Evolutionary conservation across 441 rosid genomes (phyloP).

Genomic region (Biscutella laevigata): DNA sequence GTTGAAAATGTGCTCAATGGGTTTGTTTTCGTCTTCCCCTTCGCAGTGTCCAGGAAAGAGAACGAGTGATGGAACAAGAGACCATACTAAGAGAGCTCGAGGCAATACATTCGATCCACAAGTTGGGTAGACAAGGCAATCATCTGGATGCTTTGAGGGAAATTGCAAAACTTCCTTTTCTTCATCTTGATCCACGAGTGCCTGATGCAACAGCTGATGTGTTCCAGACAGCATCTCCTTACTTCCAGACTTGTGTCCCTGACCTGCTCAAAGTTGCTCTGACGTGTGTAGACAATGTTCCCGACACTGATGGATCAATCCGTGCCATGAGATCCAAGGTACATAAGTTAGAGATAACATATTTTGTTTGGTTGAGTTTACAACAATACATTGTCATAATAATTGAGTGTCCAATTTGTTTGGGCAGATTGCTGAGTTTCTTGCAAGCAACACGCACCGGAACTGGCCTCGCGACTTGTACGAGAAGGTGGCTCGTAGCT

Average conservation of each 20-base stretch:
- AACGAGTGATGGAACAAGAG: constrained; percentile 75
- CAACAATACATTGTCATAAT: not conserved
- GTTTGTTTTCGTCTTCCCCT: constrained; percentile 7
- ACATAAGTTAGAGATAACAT: not conserved
- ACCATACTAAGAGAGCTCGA: constrained; percentile 90
- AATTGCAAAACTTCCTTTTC: constrained; percentile 80
- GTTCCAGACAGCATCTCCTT: constrained; percentile 65
- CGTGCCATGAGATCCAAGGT: constrained; percentile 92
- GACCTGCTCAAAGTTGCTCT: constrained; percentile 75
- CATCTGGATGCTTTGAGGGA: constrained; percentile 80
- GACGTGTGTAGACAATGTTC: constrained; percentile 70
- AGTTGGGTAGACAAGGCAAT: constrained; percentile 53
- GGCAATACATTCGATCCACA: constrained; percentile 70
- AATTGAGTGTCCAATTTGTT: not conserved
- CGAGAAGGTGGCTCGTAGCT: constrained; percentile 69
- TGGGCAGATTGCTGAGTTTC: constrained; percentile 78
- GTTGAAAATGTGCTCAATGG: constrained; percentile 12
- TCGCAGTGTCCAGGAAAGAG: constrained; percentile 72
- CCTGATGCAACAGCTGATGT: constrained; percentile 43
- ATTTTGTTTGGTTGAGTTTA: constrained; percentile 2
- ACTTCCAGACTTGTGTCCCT: constrained; percentile 82
- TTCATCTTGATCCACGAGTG: constrained; percentile 75
- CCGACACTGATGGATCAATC: constrained; percentile 82
- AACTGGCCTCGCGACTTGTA: constrained; percentile 93
- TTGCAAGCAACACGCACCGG: constrained; percentile 71